A percentile compares a stretch with the other conserved stretches of the same genome.
Evolutionary conservation across 371 early-diverging fungal species (phyloP).

Genomic region (Funneliformis caledonium): DNA sequence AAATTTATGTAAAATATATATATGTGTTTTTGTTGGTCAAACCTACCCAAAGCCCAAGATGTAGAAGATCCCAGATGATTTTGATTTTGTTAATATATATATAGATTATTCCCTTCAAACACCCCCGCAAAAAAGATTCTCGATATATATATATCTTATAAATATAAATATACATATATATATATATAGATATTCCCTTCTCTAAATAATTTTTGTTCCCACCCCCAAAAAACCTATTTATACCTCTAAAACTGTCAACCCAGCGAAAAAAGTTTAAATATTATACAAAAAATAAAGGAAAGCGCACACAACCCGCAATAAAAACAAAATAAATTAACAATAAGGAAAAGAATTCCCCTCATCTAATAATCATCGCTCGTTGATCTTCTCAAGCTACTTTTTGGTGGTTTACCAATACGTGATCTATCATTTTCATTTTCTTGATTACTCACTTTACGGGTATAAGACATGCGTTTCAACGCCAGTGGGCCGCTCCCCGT

Average conservation of each 20-base stretch:
- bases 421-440: slow-evolving; percentile 21
- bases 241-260: background rate
- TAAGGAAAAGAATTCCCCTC: background rate
- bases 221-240: background rate
- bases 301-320: slow-evolving; percentile 9
- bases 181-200: too few relatives aligned
- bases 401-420: slow-evolving; percentile 32
- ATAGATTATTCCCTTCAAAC: slow-evolving; percentile 9
- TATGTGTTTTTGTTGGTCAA: slow-evolving; percentile 12
- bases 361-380: background rate
- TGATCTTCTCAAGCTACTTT: slow-evolving; percentile 26
- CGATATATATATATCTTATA: background rate
- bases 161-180: background rate
- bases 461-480: slow-evolving; percentile 35
- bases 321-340: background rate
- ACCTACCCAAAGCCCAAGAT: slow-evolving; percentile 31
- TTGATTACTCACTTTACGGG: slow-evolving; percentile 39
- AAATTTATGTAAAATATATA: background rate
- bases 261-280: slow-evolving; percentile 4
- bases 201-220: background rate
- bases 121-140: slow-evolving; percentile 27
- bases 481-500: slow-evolving; percentile 29
- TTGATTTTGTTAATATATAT: slow-evolving; percentile 1
- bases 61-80: slow-evolving; percentile 7
- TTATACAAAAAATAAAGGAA: background rate